Evolutionary conservation across 2,329 filamentous ascomycete species (phyloP), one percentile per base, ranked within the genome.

Genomic region (Ramularia endophylla): DNA sequence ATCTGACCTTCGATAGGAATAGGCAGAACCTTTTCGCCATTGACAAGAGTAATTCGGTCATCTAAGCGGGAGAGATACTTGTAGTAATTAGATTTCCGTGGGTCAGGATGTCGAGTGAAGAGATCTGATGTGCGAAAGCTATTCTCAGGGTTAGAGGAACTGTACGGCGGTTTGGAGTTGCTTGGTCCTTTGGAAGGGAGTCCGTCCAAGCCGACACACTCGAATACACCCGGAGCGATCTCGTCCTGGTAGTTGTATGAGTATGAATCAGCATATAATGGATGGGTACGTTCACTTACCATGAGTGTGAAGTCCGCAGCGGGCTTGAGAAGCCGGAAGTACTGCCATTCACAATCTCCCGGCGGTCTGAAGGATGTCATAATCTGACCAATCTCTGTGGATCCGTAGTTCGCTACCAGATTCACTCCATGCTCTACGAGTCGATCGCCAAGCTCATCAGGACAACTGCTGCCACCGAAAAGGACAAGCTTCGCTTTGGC

Each of bases 311-410:
- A 48, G 15, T 59, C 52, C 8, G 55, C 46, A 4, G 57, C 53
- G 8, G 54, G 53, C 50, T 5, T 60, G 47, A 58, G 65, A 43
- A 63, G 66, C 15, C 55, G 60, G 5, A 77, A 56, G 47, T 80
- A 83, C 51, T 79, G 74, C 80, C 79, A 83, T 3, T 66, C 71
- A 30, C 70, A 71, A 55, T 82, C 79, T 1, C 62, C 69, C 2
- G 57, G 55, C 0, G 70, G 65, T 8, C 78, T 65, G 48, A 74
- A 71, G 0, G 77, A 79, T 1, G 75, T 80, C 74, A 80, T 80
- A 11, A 82, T 58, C 51, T 78, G 72, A 5, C 78, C 77, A 1
- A 72, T 75, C 55, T 83, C 79, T 0, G 79, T 82, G 2, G 70
- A 74, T 16, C 48, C 61, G 30, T 63, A 64, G 20, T 62, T 60